These are phyloP conservation scores for Tuctoria greenei DNA, from an alignment of 176 grass and related monocot genomes.

Conservation along the genomic window DNA sequence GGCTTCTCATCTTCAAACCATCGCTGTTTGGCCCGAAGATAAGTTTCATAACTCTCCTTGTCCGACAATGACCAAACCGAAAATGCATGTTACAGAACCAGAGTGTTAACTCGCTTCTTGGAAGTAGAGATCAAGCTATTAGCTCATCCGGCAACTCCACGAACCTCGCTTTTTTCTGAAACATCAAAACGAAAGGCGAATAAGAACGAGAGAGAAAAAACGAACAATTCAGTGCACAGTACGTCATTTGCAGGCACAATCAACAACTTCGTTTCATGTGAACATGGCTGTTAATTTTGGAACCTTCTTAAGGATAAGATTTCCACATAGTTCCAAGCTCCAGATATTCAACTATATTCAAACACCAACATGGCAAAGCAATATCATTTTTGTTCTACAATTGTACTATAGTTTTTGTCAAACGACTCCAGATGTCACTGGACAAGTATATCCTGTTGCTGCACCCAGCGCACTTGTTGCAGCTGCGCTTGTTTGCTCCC, in stretches of 20 bases:
- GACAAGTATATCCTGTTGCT: neutral
- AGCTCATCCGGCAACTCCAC: constrained; percentile 59
- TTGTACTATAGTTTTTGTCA: neutral
- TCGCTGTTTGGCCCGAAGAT: constrained; percentile 28
- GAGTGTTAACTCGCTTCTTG: constrained; percentile 27
- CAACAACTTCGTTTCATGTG: neutral
- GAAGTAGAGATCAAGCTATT: constrained; percentile 35
- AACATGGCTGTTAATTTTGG: neutral
- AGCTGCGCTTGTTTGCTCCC: constrained; percentile 22
- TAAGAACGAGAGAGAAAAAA: neutral
- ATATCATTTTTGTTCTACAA: neutral
- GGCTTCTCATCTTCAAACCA: constrained; percentile 61
- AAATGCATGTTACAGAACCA: constrained; percentile 30
- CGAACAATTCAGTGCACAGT: no score
- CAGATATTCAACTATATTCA: neutral
- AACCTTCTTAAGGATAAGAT: neutral
- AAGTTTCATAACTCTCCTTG: constrained; percentile 48
- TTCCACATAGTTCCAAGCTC: neutral
- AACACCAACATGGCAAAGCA: constrained; percentile 16
- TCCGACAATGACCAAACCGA: constrained; percentile 32
- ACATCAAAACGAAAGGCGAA: neutral
- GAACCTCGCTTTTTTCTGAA: constrained; percentile 59
- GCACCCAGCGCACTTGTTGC: constrained; percentile 9
- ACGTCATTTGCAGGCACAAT: no score
- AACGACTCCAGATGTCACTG: neutral